Conservation (phyloP, 257 asterid genomes). For the Cinchona pubescens region DNA sequence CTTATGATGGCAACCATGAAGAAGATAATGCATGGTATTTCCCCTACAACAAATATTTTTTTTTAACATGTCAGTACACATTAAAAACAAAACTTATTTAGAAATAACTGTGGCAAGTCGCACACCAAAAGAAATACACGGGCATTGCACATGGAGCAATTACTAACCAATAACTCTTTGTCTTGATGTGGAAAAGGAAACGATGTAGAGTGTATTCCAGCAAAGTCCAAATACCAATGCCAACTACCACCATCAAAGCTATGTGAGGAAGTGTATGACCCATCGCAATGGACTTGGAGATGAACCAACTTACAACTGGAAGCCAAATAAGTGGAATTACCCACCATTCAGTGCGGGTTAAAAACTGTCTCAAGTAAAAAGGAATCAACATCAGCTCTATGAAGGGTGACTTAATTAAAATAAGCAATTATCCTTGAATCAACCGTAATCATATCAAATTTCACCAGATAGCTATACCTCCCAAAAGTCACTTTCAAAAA, state of each 20-base stretch:
- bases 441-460: not conserved
- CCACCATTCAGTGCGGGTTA: constrained; percentile 79
- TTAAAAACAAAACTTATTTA: not conserved
- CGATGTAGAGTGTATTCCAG: constrained; percentile 43
- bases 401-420: not conserved
- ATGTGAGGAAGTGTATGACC: constrained; percentile 50
- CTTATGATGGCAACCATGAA: constrained; percentile 54
- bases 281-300: constrained; percentile 37
- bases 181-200: constrained; percentile 40
- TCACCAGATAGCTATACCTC: constrained; percentile 48
- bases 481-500: constrained; percentile 70
- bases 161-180: constrained; percentile 40
- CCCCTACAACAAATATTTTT: constrained; percentile 31
- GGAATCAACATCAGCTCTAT: constrained; percentile 11
- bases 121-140: not conserved
- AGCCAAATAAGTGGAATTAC: constrained; percentile 80
- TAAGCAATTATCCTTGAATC: not conserved
- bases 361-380: constrained; percentile 45
- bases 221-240: constrained; percentile 52
- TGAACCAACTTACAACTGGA: constrained; percentile 65
- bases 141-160: not conserved
- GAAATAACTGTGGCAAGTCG: not conserved
- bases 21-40: constrained; percentile 43
- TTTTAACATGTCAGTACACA: not conserved
- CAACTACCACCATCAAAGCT: constrained; percentile 36